These are phyloP conservation scores for Kazachstania africana DNA, from an alignment of 805 yeast genomes.

Conservation along the genomic window DNA sequence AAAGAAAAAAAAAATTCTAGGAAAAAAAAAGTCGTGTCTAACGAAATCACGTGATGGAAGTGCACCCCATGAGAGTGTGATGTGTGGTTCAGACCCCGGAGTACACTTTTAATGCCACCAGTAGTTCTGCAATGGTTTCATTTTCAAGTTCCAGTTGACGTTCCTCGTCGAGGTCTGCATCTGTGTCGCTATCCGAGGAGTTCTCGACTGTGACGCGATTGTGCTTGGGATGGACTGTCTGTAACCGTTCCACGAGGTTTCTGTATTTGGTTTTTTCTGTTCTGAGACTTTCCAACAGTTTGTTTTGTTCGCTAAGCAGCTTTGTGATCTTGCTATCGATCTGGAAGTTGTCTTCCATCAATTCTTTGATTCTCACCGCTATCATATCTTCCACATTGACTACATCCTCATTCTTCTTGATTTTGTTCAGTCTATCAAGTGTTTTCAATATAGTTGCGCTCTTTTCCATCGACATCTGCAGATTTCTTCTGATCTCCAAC, in stretches of 20 bases:
- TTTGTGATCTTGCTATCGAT: constrained; percentile 8
- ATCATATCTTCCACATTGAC: constrained; percentile 8
- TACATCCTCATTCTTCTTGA: neutral
- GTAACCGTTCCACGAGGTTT: constrained; percentile 1
- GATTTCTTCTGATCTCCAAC: constrained; percentile 10
- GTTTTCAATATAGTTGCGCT: constrained; percentile 13
- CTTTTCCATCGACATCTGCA: constrained; percentile 17
- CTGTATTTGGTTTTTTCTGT: constrained; percentile 2
- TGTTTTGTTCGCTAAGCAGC: constrained; percentile 1
- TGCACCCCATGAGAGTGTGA: too few species aligned
- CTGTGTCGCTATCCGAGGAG: too few species aligned
- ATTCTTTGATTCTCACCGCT: constrained; percentile 6
- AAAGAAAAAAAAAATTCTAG: too few species aligned
- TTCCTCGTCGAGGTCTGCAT: neutral
- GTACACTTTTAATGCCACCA: constrained; percentile 13
- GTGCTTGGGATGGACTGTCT: constrained; percentile 1
- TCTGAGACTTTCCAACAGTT: constrained; percentile 2
- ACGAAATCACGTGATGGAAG: too few species aligned
- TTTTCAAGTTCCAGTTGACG: constrained; percentile 6
- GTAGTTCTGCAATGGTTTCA: constrained; percentile 9
- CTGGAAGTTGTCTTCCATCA: constrained; percentile 11
- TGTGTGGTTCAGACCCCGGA: too few species aligned
- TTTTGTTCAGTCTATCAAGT: constrained; percentile 6
- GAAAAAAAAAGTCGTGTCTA: too few species aligned
- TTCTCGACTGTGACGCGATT: too few species aligned